Conservation (phyloP, 345 rosid species). For the Dipteronia sinensis region DNA sequence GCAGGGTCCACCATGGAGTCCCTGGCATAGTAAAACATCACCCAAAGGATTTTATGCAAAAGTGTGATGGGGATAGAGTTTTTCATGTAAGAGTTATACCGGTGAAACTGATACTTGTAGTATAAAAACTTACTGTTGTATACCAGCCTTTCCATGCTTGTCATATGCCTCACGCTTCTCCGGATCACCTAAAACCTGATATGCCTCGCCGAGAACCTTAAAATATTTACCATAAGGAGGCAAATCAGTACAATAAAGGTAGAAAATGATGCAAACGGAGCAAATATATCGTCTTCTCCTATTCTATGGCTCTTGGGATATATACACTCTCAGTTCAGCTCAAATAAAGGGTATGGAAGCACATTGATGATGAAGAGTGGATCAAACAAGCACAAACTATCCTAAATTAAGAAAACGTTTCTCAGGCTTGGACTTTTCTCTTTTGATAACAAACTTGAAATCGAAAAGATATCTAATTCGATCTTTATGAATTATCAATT, state of each 20-base stretch:
- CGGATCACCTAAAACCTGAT: conserved; percentile 90
- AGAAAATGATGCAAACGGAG: background rate
- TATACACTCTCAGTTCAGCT: background rate
- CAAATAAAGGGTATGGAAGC: background rate
- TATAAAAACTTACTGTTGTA: conserved; percentile 62
- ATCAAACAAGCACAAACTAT: background rate
- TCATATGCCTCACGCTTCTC: conserved; percentile 85
- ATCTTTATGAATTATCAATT: background rate
- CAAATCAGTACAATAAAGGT: conserved; percentile 22
- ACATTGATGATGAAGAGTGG: background rate
- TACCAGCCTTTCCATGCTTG: conserved; percentile 80
- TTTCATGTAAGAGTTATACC: background rate
- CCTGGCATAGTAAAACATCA: conserved; percentile 39
- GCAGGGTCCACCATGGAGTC: conserved; percentile 89
- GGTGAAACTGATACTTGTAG: background rate
- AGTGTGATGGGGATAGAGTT: background rate
- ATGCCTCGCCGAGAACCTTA: conserved; percentile 93
- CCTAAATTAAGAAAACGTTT: background rate
- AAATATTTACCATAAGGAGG: conserved; percentile 21
- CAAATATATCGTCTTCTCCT: background rate
- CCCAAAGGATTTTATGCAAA: background rate
- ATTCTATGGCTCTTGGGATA: background rate
- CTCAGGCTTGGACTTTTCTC: background rate
- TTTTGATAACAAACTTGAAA: background rate
- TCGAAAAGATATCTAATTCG: background rate